Evolutionary conservation across 2,329 filamentous ascomycete species (phyloP), one percentile per base, ranked within the genome.

Genomic region (Aspergillus sp.): DNA sequence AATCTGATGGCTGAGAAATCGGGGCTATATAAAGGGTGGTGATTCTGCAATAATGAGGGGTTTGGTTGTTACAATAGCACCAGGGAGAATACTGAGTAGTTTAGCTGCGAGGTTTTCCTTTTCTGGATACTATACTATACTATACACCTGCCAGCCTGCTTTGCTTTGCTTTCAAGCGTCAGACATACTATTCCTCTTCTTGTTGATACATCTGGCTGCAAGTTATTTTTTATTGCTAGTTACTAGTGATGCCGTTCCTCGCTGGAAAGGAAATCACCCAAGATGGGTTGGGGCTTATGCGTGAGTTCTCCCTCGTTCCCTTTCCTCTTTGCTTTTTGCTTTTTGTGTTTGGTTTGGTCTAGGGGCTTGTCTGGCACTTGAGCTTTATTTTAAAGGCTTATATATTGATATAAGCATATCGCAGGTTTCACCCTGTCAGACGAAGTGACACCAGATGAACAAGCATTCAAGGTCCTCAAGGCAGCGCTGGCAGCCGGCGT

Each of bases 391-490:
- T 2, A 36, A 3, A 36, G 15, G 11, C 5, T 36, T 4, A 1
- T 13, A 36, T 36, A 17, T 41, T 25, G 15, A 48, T 55, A 4
- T n/a, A 23, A 10, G 2, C 8, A 10, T 3, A 27, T 30, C 11
- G 27, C 17, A 58, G 55, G 55, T 13, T 23, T 58, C 11, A 54
- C 23, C n/a, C 21, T n/a, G 41, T 25, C 39, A 5, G 13, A 17
- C 13, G 8, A 38, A 15, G 27, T 21, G 32, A 30, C 25, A 7
- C 39, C 54, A 1, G 55, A 58, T 25, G 42, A 61, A 47, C 41
- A 55, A 21, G 59, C 51, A 2, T 55, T 86, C 62, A 80, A 77
- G 44, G 80, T 82, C 10, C 80, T 89, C 10, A 62, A 62, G 23
- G 42, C 50, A 1, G 59, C 59, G 3, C 10, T 59, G 27, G 25